These are phyloP conservation scores for Tagetes patula DNA, from an alignment of 129 eudicot species.

Conservation along the genomic window DNA sequence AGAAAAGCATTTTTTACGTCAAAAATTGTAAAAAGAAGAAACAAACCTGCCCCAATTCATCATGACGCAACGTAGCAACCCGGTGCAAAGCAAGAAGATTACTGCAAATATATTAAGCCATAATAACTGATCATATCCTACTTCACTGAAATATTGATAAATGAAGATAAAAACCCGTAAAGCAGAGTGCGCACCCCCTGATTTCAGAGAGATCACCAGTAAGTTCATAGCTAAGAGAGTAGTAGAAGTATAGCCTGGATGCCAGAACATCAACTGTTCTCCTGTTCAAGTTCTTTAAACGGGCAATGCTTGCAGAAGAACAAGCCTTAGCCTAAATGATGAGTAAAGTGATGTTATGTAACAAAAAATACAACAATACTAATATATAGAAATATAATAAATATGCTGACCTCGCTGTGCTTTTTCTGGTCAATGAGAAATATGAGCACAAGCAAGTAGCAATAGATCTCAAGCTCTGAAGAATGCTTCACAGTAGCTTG, in stretches of 20 bases:
- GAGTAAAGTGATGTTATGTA: slow-evolving; percentile 7
- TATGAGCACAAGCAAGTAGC: slow-evolving; percentile 90
- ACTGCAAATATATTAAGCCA: slow-evolving; percentile 41
- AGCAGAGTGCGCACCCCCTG: slow-evolving; percentile 68
- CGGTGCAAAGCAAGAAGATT: slow-evolving; percentile 91
- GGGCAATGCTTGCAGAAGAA: slow-evolving; percentile 91
- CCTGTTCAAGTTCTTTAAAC: slow-evolving; percentile 85
- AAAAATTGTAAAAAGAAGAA: slow-evolving; percentile 5
- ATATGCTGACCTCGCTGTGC: slow-evolving; percentile 65
- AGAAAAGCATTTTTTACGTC: neutral
- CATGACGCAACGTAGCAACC: slow-evolving; percentile 90
- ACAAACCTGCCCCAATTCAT: slow-evolving; percentile 97
- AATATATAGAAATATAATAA: neutral
- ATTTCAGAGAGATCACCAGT: slow-evolving; percentile 94
- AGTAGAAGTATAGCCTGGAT: slow-evolving; percentile 82
- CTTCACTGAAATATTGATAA: neutral
- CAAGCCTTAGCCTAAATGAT: slow-evolving; percentile 85
- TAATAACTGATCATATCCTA: slow-evolving; percentile 13
- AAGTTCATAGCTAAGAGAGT: slow-evolving; percentile 92
- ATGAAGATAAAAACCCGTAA: neutral
- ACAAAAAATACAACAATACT: slow-evolving; percentile 11
- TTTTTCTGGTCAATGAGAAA: slow-evolving; percentile 84
- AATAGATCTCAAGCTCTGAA: slow-evolving; percentile 90
- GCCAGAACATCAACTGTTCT: slow-evolving; percentile 91
- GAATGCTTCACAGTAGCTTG: slow-evolving; percentile 68